Conservation (phyloP, 179 eudicot genomes). For the Beta macrorhiza region DNA sequence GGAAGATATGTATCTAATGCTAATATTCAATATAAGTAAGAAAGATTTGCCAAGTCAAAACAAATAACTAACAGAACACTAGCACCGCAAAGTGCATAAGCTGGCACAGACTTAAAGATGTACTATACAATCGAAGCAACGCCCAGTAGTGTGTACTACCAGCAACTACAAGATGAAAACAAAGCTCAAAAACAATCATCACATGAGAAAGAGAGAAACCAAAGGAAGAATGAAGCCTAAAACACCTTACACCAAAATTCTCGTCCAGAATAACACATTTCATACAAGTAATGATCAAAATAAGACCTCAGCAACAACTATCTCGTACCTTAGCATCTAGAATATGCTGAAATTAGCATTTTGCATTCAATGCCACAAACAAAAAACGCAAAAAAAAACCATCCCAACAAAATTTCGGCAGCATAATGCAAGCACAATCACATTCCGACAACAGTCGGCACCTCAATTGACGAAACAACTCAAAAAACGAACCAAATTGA, state of each 20-base stretch:
- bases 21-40: neutral
- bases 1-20: neutral
- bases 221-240: neutral
- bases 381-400: constrained; percentile 14
- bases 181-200: neutral
- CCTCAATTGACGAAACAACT: constrained; percentile 3
- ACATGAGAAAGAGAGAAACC: neutral
- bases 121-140: neutral
- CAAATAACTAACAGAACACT: neutral
- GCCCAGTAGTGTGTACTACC: neutral
- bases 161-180: constrained; percentile 3
- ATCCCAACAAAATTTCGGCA: constrained; percentile 22
- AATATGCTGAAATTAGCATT: constrained; percentile 2
- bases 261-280: constrained; percentile 1
- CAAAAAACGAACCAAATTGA: constrained; percentile 14
- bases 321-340: neutral
- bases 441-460: constrained; percentile 3
- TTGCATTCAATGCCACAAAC: constrained; percentile 33
- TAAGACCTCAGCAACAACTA: neutral
- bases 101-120: neutral
- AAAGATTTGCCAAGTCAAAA: neutral
- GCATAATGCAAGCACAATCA: neutral
- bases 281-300: constrained; percentile 11
- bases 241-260: neutral
- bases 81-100: constrained; percentile 1